These are phyloP conservation scores for Sporisorium scitamineum DNA, from an alignment of 1,284 basidiomycete species.

Conservation along the genomic window DNA sequence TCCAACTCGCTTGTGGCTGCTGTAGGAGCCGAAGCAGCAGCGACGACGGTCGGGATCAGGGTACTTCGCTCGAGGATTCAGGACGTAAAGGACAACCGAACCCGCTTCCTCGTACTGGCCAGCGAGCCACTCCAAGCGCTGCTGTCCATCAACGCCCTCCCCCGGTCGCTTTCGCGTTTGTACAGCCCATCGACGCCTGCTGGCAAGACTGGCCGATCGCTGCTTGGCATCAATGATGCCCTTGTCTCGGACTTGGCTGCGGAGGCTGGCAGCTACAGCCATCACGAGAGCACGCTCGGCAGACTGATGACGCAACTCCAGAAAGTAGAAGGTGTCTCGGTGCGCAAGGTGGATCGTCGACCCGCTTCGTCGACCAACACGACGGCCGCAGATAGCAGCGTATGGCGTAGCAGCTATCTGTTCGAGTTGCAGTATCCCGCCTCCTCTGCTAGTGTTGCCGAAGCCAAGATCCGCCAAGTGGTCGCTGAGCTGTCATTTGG, in stretches of 20 bases:
- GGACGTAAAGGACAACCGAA: conserved; percentile 49
- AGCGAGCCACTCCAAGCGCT: conserved; percentile 40
- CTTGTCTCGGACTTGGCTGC: conserved; percentile 23
- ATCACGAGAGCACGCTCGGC: conserved; percentile 7
- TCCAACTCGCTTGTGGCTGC: conserved; percentile 45
- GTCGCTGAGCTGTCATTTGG: conserved; percentile 23
- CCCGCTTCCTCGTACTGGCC: conserved; percentile 44
- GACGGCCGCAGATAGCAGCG: conserved; percentile 19
- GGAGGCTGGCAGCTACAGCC: conserved; percentile 24
- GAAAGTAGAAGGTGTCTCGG: conserved; percentile 14
- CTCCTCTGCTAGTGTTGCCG: conserved; percentile 8
- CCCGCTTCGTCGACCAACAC: conserved; percentile 21
- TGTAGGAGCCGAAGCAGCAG: conserved; percentile 39
- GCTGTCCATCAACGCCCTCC: conserved; percentile 27
- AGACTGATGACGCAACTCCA: conserved; percentile 18
- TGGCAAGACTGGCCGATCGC: conserved; percentile 19
- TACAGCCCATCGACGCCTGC: conserved; percentile 14
- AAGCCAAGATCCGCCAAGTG: conserved; percentile 28
- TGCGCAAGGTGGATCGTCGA: conserved; percentile 47
- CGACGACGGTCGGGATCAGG: conserved; percentile 20
- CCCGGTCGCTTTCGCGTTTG: conserved; percentile 21
- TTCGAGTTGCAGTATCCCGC: conserved; percentile 46
- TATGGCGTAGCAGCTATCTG: conserved; percentile 45
- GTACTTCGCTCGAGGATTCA: conserved; percentile 45
- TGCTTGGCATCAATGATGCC: conserved; percentile 36